phyloP scores from a whole-genome alignment of 352 stramenopile species.

The Pythium apleroticum region DNA sequence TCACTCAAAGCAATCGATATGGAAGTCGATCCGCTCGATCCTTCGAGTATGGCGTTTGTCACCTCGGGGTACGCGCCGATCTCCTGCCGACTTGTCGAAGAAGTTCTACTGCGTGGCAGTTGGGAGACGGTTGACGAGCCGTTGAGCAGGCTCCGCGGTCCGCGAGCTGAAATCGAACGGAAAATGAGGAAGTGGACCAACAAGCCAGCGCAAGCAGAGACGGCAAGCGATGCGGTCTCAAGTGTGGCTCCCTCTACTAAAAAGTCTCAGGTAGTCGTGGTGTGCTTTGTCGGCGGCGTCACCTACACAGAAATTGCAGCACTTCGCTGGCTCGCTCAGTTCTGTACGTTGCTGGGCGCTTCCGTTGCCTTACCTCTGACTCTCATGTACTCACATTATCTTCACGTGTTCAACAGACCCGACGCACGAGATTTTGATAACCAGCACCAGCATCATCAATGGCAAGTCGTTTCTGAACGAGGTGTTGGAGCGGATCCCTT shows the following conservation, averaged over 20 bases:
- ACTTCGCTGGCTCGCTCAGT: constrained; percentile 65
- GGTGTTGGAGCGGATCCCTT: constrained; percentile 45
- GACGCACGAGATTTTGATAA: constrained; percentile 53
- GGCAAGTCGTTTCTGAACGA: constrained; percentile 52
- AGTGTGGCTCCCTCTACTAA: background rate
- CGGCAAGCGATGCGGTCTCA: background rate
- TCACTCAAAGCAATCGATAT: constrained; percentile 51
- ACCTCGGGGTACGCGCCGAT: constrained; percentile 74
- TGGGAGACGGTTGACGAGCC: constrained; percentile 51
- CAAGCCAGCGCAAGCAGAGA: background rate
- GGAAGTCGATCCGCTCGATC: constrained; percentile 54
- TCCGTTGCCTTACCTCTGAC: background rate
- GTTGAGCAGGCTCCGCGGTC: constrained; percentile 51
- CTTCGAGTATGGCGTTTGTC: constrained; percentile 60
- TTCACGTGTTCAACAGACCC: constrained; percentile 38
- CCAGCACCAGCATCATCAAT: constrained; percentile 58
- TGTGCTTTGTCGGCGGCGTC: constrained; percentile 70
- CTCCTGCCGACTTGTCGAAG: constrained; percentile 64
- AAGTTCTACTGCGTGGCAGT: constrained; percentile 48
- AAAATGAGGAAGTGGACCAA: constrained; percentile 6
- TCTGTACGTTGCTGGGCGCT: constrained; percentile 44
- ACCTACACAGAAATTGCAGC: constrained; percentile 75
- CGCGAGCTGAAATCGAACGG: constrained; percentile 52
- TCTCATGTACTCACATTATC: background rate
- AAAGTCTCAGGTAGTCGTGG: constrained; percentile 56